Base-by-base conservation (phyloP, 305 asterid species). In the Rubia balearica region DNA sequence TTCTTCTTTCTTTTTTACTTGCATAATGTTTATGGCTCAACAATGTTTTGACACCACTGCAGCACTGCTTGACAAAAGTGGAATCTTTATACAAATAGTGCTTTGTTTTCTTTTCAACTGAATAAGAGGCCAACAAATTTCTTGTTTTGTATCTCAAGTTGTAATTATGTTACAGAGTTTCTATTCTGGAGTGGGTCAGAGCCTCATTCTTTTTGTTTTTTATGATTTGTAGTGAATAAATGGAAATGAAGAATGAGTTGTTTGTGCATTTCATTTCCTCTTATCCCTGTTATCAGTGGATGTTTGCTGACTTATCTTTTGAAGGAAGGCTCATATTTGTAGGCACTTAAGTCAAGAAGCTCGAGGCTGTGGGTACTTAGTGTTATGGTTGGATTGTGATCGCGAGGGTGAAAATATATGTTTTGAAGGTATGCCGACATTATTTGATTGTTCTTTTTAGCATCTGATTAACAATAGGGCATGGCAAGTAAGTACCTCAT, bases 381-480 rank as follows among this genome's bases (percentile, higher is more conserved):
- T 88, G 51, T 74, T 91, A 81, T 91, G 97, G 97, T 76, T 91
- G 86, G 97, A 91, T 81, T 91, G 97, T 77, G 97, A 91, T 41
- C 97, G 96, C 48, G 97, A 91, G 80, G 97, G 97, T 82, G 96
- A 91, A 88, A 91, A 89, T 77, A 91, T 91, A 84, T 89, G 95
- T 86, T 91, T 89, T 85, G 97, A 91, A 91, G 97, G 97, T 91
- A 85, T 62, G 51, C 33, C 66, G 70, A 51, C 30, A 42, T 41
- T 64, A 45, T 65, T 67, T 66, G 59, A 53, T 75, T 75, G 61
- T 43, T 22, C 21, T 67, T 49, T 45, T 56, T 49, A 49, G 59
- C 46, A 43, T 36, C 27, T 68, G 12, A 14, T 21, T 24, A 27
- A 21, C 14, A 27, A 9, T 17, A 33, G 17, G 48, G 42, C 4